Evolutionary conservation across 1,284 basidiomycete genomes (phyloP).

Genomic region (Trichosporon inkin): DNA sequence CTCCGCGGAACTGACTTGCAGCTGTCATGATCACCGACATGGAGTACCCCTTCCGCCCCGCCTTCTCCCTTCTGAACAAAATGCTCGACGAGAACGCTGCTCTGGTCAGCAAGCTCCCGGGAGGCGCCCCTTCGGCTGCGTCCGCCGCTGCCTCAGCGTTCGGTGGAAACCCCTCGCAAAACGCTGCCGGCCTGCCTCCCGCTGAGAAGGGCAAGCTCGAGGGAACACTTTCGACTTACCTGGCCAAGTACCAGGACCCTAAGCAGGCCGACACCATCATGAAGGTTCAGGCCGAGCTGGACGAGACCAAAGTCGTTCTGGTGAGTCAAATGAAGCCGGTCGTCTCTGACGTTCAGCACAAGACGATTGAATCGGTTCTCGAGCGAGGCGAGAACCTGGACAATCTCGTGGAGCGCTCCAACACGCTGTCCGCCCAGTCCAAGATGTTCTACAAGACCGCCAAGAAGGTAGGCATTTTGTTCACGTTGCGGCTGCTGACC

Average conservation of each 20-base stretch:
- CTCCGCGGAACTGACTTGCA: constrained; percentile 33
- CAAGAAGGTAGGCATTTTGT: constrained; percentile 63
- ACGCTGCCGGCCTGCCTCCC: constrained; percentile 45
- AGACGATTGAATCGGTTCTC: constrained; percentile 97
- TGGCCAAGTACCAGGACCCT: constrained; percentile 96
- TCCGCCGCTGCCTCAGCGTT: constrained; percentile 44
- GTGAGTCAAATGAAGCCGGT: constrained; percentile 53
- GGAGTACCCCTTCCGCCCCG: constrained; percentile 94
- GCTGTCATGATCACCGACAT: constrained; percentile 91
- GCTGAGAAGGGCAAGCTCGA: constrained; percentile 52
- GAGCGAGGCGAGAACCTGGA: constrained; percentile 96
- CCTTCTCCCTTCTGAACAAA: constrained; percentile 92
- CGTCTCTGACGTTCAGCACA: constrained; percentile 62
- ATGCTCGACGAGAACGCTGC: constrained; percentile 86
- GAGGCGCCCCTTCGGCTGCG: constrained; percentile 39
- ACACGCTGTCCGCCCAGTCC: constrained; percentile 80
- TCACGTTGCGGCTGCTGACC: neutral
- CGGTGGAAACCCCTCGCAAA: constrained; percentile 47
- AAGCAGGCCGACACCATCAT: constrained; percentile 97
- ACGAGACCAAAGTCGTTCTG: constrained; percentile 98
- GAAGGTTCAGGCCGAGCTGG: constrained; percentile 95
- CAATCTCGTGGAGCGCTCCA: constrained; percentile 91
- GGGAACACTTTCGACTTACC: constrained; percentile 66
- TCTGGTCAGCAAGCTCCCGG: constrained; percentile 57
- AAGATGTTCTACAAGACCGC: constrained; percentile 95